phyloP scores from a whole-genome alignment of 1,139 yeast genomes.

The Geotrichum aggregatum region DNA sequence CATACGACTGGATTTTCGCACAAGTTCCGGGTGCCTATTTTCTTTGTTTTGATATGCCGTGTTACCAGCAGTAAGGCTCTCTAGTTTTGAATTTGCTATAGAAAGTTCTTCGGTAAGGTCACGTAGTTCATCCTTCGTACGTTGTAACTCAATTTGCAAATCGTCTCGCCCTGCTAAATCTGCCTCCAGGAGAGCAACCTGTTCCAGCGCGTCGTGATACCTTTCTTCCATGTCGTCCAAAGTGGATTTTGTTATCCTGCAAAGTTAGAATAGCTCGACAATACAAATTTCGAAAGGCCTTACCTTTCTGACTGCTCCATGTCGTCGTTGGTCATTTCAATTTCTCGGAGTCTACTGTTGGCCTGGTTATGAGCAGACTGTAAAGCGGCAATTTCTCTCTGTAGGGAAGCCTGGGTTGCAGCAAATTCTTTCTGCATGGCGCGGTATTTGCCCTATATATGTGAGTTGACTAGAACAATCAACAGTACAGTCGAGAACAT shows the following conservation, averaged over 20 bases:
- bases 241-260: conserved; percentile 33
- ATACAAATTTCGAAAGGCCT: background rate
- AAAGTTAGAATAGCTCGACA: background rate
- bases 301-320: conserved; percentile 33
- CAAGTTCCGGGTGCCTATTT: background rate
- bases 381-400: conserved; percentile 32
- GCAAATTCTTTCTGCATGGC: conserved; percentile 33
- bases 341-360: conserved; percentile 36
- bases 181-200: conserved; percentile 37
- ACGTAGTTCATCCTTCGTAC: conserved; percentile 37
- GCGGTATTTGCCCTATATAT: conserved; percentile 25
- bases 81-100: conserved; percentile 24
- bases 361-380: conserved; percentile 33
- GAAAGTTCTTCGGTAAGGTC: conserved; percentile 37
- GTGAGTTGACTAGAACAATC: background rate
- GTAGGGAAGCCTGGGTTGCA: conserved; percentile 31
- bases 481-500: conserved; percentile 5
- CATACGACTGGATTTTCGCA: conserved; percentile 8
- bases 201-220: conserved; percentile 35
- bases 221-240: conserved; percentile 35
- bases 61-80: conserved; percentile 25
- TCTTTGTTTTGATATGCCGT: background rate
- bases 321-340: conserved; percentile 41
- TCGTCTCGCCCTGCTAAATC: conserved; percentile 35
- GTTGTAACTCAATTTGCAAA: conserved; percentile 34